phyloP scores from a whole-genome alignment of 768 basidiomycete species.

The Mycena vitilis region DNA sequence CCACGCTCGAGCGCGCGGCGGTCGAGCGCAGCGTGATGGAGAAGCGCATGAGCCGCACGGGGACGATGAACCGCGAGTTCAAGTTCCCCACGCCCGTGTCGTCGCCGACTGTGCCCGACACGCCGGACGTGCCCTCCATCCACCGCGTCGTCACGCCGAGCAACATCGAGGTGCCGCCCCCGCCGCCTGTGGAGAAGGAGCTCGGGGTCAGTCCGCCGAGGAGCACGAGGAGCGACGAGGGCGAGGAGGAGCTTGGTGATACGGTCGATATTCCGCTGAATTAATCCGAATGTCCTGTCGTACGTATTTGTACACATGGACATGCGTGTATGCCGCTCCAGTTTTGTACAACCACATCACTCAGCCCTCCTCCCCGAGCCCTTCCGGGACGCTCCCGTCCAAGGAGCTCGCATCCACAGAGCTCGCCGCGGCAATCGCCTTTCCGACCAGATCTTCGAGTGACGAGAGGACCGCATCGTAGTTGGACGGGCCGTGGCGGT shows the following conservation, averaged over 20 bases:
- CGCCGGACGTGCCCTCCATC: slow-evolving; percentile 33
- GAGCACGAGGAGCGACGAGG: slow-evolving; percentile 55
- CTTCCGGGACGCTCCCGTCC: too few species aligned
- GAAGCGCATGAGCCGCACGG: slow-evolving; percentile 65
- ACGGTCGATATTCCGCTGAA: too few species aligned
- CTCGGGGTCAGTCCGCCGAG: slow-evolving; percentile 2
- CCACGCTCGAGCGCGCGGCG: slow-evolving; percentile 43
- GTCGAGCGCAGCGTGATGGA: slow-evolving; percentile 37
- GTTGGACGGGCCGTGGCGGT: too few species aligned
- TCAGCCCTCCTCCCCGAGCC: too few species aligned
- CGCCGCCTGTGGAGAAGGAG: slow-evolving; percentile 84
- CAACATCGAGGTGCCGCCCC: slow-evolving; percentile 82
- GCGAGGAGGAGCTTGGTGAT: slow-evolving; percentile 83
- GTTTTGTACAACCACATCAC: too few species aligned
- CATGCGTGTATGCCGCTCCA: too few species aligned
- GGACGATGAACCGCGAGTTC: slow-evolving; percentile 84
- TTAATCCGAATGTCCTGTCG: too few species aligned
- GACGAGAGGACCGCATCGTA: too few species aligned
- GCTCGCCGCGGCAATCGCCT: too few species aligned
- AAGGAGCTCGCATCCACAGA: too few species aligned
- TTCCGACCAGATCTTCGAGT: too few species aligned
- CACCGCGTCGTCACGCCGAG: slow-evolving; percentile 63
- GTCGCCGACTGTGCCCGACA: slow-evolving; percentile 45
- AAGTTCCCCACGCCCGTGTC: slow-evolving; percentile 68
- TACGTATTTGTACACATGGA: too few species aligned